Percentiles rank a stretch among this genome's conserved stretches.
phyloP scores from a whole-genome alignment of 805 yeast species.

The Spathaspora boniae region DNA sequence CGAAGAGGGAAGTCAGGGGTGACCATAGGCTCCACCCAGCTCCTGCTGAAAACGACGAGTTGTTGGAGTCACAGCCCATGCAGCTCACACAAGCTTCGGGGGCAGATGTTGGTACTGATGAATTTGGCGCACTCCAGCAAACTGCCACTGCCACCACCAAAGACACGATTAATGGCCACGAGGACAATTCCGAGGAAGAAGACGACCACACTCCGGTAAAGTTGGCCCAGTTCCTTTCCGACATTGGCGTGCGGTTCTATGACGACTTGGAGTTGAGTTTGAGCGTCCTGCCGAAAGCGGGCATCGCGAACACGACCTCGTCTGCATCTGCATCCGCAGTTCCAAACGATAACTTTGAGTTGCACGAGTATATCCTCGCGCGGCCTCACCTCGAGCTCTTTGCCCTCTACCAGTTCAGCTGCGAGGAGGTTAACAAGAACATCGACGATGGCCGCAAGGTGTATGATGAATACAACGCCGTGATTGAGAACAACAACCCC shows the following conservation, averaged over 20 bases:
- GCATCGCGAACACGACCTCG: slow-evolving; percentile 17
- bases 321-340: too few species aligned
- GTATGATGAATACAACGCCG: slow-evolving; percentile 47
- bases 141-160: slow-evolving; percentile 5
- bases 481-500: slow-evolving; percentile 46
- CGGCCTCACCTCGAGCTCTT: slow-evolving; percentile 39
- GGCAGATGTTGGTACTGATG: too few species aligned
- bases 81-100: slow-evolving; percentile 21
- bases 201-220: slow-evolving; percentile 31
- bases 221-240: slow-evolving; percentile 35
- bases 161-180: slow-evolving; percentile 7
- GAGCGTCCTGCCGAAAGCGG: slow-evolving; percentile 20
- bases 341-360: slow-evolving; percentile 9
- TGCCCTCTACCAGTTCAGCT: slow-evolving; percentile 51
- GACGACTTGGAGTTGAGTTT: slow-evolving; percentile 42
- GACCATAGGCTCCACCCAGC: slow-evolving; percentile 3
- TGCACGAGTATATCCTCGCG: slow-evolving; percentile 37
- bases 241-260: slow-evolving; percentile 40
- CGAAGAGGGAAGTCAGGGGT: background rate
- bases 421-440: slow-evolving; percentile 50
- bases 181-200: slow-evolving; percentile 17
- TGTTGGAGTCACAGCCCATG: slow-evolving; percentile 16
- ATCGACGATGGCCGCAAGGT: slow-evolving; percentile 46
- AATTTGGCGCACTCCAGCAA: too few species aligned
- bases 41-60: slow-evolving; percentile 4